These are phyloP conservation scores for Dactylellina drechsleri DNA, from an alignment of 2,329 filamentous ascomycete species.

Conservation along the genomic window DNA sequence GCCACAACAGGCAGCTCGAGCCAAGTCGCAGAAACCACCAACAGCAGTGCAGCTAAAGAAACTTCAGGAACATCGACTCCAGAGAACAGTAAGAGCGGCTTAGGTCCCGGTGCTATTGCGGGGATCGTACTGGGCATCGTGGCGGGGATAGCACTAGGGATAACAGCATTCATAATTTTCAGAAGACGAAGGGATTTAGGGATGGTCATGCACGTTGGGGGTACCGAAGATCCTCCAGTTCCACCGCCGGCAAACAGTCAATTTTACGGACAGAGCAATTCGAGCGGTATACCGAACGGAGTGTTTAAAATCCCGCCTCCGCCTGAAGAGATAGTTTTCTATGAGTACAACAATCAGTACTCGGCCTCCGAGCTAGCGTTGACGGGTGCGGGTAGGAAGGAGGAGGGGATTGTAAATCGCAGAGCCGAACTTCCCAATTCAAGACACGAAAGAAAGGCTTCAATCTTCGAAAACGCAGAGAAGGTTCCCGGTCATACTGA, in stretches of 20 bases:
- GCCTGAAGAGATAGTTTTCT: slow-evolving; percentile 10
- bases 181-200: slow-evolving; percentile 22
- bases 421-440: no score
- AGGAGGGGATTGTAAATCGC: slow-evolving; percentile 11
- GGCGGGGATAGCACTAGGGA: slow-evolving; percentile 11
- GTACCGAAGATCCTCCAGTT: slow-evolving; percentile 26
- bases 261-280: slow-evolving; percentile 15
- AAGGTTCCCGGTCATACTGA: slow-evolving; percentile 16
- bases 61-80: neutral
- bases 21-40: slow-evolving; percentile 2
- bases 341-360: slow-evolving; percentile 13
- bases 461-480: slow-evolving; percentile 39
- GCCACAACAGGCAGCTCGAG: slow-evolving; percentile 12
- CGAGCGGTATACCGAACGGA: slow-evolving; percentile 11
- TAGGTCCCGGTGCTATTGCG: slow-evolving; percentile 32
- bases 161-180: slow-evolving; percentile 34
- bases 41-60: slow-evolving; percentile 7
- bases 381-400: neutral
- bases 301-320: neutral
- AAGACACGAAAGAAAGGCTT: slow-evolving; percentile 6
- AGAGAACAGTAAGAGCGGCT: slow-evolving; percentile 8
- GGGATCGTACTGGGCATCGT: slow-evolving; percentile 34
- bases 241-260: slow-evolving; percentile 32
- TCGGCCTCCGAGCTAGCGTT: slow-evolving; percentile 20
- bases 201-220: slow-evolving; percentile 9